A percentile compares a stretch with the other conserved stretches of the same genome.
Evolutionary conservation across 495 filamentous ascomycete genomes (phyloP).

Genomic region (Cercophora sp.): DNA sequence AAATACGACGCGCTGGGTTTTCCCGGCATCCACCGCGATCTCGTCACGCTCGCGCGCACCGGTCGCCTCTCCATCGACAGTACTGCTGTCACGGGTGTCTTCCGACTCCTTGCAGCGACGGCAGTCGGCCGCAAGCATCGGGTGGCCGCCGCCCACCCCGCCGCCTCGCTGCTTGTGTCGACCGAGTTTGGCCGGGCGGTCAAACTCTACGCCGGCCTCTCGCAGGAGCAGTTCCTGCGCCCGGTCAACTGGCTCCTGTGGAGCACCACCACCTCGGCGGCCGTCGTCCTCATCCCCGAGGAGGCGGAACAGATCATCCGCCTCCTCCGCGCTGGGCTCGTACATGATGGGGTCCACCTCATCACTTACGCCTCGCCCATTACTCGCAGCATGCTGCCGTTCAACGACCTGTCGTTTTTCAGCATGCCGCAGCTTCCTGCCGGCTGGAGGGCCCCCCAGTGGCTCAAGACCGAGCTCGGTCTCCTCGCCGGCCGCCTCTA

Average conservation of each 20-base stretch:
- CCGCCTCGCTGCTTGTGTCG: conserved; percentile 32
- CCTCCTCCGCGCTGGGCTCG: conserved; percentile 7
- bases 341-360: conserved; percentile 30
- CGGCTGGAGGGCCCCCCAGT: conserved; percentile 36
- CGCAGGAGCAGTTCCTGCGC: conserved; percentile 33
- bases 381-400: conserved; percentile 50
- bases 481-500: conserved; percentile 54
- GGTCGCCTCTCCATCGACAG: conserved; percentile 24
- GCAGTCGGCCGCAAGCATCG: conserved; percentile 23
- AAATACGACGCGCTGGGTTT: conserved; percentile 23
- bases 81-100: conserved; percentile 21
- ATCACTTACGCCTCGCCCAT: conserved; percentile 51
- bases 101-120: conserved; percentile 25
- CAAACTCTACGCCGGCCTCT: conserved; percentile 9
- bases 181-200: conserved; percentile 31
- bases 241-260: conserved; percentile 41
- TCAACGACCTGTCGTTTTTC: conserved; percentile 47
- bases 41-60: conserved; percentile 24
- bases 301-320: conserved; percentile 51
- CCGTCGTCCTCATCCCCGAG: conserved; percentile 50
- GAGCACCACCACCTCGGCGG: conserved; percentile 29
- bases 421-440: conserved; percentile 39
- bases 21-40: conserved; percentile 29
- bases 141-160: conserved; percentile 11
- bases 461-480: conserved; percentile 50